Conservation (phyloP, 306 rosid species). For the Cicer bijugum region DNA sequence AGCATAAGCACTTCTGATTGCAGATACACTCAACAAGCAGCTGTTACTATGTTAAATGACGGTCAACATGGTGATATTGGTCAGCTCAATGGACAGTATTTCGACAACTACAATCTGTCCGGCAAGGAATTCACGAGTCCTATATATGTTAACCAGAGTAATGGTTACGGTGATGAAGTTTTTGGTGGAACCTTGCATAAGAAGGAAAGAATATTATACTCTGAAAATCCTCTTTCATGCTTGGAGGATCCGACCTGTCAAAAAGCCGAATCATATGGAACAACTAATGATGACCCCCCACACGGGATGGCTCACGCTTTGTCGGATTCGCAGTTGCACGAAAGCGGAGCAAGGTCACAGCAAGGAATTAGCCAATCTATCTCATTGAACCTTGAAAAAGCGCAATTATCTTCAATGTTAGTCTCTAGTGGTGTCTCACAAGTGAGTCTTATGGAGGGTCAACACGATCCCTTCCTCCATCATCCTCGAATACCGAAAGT, state of each 20-base stretch:
- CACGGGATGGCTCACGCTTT: conserved; percentile 63
- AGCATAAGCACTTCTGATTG: conserved; percentile 35
- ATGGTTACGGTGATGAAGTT: conserved; percentile 45
- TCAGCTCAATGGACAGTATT: conserved; percentile 42
- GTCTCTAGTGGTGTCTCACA: conserved; percentile 46
- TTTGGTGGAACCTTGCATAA: conserved; percentile 47
- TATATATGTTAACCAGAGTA: conserved; percentile 43
- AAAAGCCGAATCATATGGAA: conserved; percentile 49
- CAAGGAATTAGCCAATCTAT: conserved; percentile 54
- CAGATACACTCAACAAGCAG: conserved; percentile 45
- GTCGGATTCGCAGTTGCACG: conserved; percentile 74
- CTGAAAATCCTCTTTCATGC: conserved; percentile 51
- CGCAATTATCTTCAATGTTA: conserved; percentile 51
- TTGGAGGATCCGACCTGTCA: conserved; percentile 44
- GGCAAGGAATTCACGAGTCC: conserved; percentile 41
- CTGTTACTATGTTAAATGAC: conserved; percentile 44
- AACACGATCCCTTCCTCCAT: conserved; percentile 42
- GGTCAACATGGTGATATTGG: conserved; percentile 40
- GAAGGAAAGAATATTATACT: conserved; percentile 45
- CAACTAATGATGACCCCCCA: conserved; percentile 36
- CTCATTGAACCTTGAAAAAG: conserved; percentile 57
- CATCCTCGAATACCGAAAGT: conserved; percentile 49
- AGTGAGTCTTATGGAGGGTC: conserved; percentile 49
- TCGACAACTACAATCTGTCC: conserved; percentile 37
- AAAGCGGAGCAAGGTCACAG: conserved; percentile 61